Percentiles rank a stretch among this genome's conserved stretches.
Conservation (phyloP, 1,139 yeast species). For the Torulaspora pretoriensis region DNA sequence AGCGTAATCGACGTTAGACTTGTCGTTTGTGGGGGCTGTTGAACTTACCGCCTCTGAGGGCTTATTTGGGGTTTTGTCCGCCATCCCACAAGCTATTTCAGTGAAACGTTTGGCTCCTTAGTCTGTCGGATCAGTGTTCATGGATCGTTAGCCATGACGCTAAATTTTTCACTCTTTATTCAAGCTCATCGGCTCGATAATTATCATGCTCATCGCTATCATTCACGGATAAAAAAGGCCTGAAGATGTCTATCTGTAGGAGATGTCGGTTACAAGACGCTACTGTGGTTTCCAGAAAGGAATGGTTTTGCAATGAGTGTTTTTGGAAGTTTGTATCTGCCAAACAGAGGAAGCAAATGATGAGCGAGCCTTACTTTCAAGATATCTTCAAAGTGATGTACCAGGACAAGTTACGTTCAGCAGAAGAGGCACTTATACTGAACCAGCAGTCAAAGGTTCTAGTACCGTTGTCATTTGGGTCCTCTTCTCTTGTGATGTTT, state of each 20-base stretch:
- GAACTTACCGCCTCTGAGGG: not conserved
- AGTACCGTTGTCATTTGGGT: constrained; percentile 61
- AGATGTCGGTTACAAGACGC: constrained; percentile 40
- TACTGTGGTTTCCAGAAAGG: constrained; percentile 58
- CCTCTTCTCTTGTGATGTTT: constrained; percentile 60
- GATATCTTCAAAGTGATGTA: constrained; percentile 49
- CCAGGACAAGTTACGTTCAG: constrained; percentile 35
- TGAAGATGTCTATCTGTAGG: not conserved
- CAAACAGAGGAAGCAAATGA: constrained; percentile 78
- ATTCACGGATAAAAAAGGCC: not conserved
- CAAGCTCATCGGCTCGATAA: constrained; percentile 9
- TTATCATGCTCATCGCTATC: too few species aligned
- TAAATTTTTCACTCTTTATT: constrained; percentile 4
- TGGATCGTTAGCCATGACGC: constrained; percentile 8
- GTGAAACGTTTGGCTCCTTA: not conserved
- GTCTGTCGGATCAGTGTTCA: not conserved
- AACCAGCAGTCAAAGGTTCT: constrained; percentile 42
- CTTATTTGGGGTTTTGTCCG: not conserved
- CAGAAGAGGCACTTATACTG: constrained; percentile 26
- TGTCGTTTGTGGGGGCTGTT: constrained; percentile 16
- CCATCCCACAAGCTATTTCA: not conserved
- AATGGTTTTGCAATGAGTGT: constrained; percentile 65
- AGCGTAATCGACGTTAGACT: constrained; percentile 25
- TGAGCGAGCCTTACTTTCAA: constrained; percentile 65
- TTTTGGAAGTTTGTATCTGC: constrained; percentile 68